Base-by-base conservation (phyloP, 148 eudicot species). In the Chenopodium formosanum region DNA sequence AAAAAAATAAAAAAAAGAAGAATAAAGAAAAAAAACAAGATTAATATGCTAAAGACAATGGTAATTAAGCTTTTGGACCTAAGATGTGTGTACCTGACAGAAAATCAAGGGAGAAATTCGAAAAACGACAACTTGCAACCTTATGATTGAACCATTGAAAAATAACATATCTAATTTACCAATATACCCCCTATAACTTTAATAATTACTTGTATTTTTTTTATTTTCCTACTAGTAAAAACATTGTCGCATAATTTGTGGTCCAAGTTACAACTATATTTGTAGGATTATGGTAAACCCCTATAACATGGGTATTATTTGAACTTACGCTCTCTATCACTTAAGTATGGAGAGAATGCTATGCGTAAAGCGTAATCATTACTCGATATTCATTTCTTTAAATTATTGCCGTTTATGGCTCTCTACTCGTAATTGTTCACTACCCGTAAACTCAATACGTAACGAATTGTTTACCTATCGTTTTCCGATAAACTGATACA, bases 81-180 rank as follows among this genome's bases (percentile, higher is more conserved):
- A 50, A 23, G 65, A 50, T 50, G 14, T 50, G 14, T 50, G 53
- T 50, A 50, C 53, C 29, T 75, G 32, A 48, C 20, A 48, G 65
- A 66, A 81, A 80, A 74, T 63, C 52, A 56, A 23, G 66, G 66
- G 58, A 56, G 60, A 56, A 56, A 34, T 76, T 69, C 70, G 23
- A 76, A 37, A 76, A 76, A 76, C 72, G 84, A 82, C 84, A 82
- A 81, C 80, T 67, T 69, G 44, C 80, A 53, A 68, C 75, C 84
- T 69, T 69, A 53, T 82, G 68, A 76, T 75, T 81, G 56, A 69
- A 50, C 62, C 48, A 19, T 74, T 34, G 4, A 34, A 22, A 76
- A 32, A 9, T 20, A 66, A 10, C 32, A 5, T 64, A 34, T 20
- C 13, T 0, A 9, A 73, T 27, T 25, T 73, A 74, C 63, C 32